Base-by-base conservation (phyloP, 768 basidiomycete species). In the Hortiboletus flavorubellus region DNA sequence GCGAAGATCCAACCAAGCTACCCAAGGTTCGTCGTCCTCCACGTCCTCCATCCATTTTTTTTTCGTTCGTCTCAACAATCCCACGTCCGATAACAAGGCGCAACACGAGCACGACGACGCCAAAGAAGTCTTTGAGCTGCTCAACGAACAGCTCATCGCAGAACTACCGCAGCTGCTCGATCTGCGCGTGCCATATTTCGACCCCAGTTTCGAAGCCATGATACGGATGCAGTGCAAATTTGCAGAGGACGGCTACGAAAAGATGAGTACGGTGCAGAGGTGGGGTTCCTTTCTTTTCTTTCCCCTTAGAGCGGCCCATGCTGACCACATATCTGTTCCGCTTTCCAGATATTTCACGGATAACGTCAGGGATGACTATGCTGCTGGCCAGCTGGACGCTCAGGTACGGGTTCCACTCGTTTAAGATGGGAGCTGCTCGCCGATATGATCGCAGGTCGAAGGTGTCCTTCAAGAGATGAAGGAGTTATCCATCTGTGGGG, bases 181-280 rank as follows among this genome's bases (percentile, higher is more conserved):
- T 65, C 84, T 98, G 18, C 91, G 97, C 38, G 90, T 99, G 26
- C 97, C 97, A 0, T 99, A 92, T 79, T 95, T 98, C 59, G 97
- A 98, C 71, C 97, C 97, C 5, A 94, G 91, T 62, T 98, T 98
- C 69, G 97, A 98, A 74, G 92, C 96, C 44, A 98, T 98, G 96
- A 93, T 94, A 60, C 83, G 97, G 31, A 91, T 97, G 85, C 97
- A 99, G 67, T 84, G 91, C 67, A 94, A 95, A 67, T 98, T 98
- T 68, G 95, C 96, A 0, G 93, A 98, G 71, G 96, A 99, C 64
- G 95, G 96, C 0, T 98, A 99, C 69, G 94, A 98, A 75, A 97
- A 94, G 73, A 82, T 98, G 48, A 89, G 93, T 47, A 87, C 92
- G 43, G 95, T 98, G 9, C 96, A 99, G 72, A 77, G 93, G 86